These are phyloP conservation scores for Ephemerocybe angulata DNA, from an alignment of 768 basidiomycete species.

Conservation along the genomic window DNA sequence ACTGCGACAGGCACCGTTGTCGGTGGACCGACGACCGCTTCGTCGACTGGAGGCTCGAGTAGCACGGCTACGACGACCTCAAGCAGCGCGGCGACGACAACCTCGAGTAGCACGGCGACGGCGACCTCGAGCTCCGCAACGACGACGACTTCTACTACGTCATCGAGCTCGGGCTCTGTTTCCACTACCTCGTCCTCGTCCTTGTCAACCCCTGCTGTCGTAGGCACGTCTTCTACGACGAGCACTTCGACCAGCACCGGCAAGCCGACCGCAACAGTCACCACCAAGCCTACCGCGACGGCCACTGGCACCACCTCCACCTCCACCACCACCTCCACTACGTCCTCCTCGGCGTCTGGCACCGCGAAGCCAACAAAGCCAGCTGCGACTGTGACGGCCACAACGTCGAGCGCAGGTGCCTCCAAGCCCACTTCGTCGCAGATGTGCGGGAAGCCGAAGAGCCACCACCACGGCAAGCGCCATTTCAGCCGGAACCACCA, in stretches of 20 bases:
- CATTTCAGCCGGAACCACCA: background rate
- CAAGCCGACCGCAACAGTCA: background rate
- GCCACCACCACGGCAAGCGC: background rate
- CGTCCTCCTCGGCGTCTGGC: conserved; percentile 8
- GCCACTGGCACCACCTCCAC: background rate
- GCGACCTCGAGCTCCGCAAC: background rate
- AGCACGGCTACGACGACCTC: no score
- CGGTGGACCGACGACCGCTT: background rate
- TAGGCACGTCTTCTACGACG: background rate
- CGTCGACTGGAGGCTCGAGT: background rate
- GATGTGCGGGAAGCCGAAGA: background rate
- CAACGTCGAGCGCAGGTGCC: background rate
- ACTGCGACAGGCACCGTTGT: conserved; percentile 32
- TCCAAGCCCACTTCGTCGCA: background rate
- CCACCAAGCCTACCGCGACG: conserved; percentile 1
- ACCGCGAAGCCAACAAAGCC: conserved; percentile 9
- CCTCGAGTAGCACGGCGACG: no score
- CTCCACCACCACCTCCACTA: background rate
- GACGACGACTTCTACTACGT: background rate
- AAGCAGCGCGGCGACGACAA: background rate
- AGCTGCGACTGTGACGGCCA: conserved; percentile 9
- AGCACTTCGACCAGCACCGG: background rate
- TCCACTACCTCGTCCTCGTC: background rate
- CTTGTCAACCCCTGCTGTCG: background rate
- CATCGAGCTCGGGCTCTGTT: background rate